phyloP scores from a whole-genome alignment of 2,329 filamentous ascomycete genomes.

The Capronia coronata region DNA sequence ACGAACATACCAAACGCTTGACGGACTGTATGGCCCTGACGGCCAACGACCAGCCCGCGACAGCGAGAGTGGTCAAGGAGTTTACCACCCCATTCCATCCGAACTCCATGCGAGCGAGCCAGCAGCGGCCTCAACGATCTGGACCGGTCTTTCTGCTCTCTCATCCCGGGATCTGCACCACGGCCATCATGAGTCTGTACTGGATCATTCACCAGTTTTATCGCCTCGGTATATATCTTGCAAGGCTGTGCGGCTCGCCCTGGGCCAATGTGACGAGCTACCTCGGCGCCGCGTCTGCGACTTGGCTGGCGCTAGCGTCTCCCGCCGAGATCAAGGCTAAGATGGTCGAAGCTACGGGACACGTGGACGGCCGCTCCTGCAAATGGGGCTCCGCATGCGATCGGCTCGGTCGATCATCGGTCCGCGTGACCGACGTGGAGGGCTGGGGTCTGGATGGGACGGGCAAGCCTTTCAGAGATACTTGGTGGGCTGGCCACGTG shows the following conservation, averaged over 20 bases:
- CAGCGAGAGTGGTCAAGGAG: slow-evolving; percentile 49
- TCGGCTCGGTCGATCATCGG: slow-evolving; percentile 52
- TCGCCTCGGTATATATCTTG: slow-evolving; percentile 39
- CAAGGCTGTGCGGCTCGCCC: slow-evolving; percentile 71
- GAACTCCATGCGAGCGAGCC: slow-evolving; percentile 3
- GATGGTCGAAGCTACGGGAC: slow-evolving; percentile 47
- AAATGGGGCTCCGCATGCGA: slow-evolving; percentile 84
- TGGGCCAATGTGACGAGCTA: slow-evolving; percentile 82
- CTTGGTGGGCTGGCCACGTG: slow-evolving; percentile 42
- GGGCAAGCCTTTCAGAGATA: slow-evolving; percentile 31
- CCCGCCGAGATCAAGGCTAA: slow-evolving; percentile 41
- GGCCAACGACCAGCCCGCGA: slow-evolving; percentile 52
- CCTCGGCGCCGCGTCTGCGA: slow-evolving; percentile 65
- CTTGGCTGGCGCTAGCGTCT: slow-evolving; percentile 68
- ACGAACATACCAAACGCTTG: slow-evolving; percentile 81
- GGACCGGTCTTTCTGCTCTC: slow-evolving; percentile 66
- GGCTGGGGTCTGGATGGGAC: slow-evolving; percentile 68
- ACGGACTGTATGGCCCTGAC: slow-evolving; percentile 80
- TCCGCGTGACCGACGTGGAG: slow-evolving; percentile 68
- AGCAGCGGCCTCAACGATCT: slow-evolving; percentile 23
- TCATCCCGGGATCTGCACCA: slow-evolving; percentile 82
- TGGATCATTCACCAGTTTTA: slow-evolving; percentile 30
- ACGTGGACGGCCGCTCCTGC: slow-evolving; percentile 50
- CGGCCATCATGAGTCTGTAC: slow-evolving; percentile 69
- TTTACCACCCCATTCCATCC: slow-evolving; percentile 37